phyloP scores from a whole-genome alignment of 352 stramenopile species.

The Globisporangium cylindrosporum region DNA sequence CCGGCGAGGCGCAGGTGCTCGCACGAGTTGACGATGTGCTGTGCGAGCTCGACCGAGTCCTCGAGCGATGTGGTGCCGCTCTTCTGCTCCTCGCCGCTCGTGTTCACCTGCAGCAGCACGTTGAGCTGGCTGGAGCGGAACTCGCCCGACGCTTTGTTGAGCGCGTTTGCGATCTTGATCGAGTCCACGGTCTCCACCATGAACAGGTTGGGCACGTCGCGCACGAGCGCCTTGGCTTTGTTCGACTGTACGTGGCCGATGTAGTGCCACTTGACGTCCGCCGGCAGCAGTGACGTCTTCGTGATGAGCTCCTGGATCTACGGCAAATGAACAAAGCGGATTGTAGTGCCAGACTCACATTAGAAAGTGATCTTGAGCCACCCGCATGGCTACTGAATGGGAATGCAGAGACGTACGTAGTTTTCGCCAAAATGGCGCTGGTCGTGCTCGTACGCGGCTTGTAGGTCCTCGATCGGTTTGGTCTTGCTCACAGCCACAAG shows the following conservation, averaged over 20 bases:
- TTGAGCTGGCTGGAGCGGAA: constrained; percentile 78
- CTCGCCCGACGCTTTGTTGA: constrained; percentile 86
- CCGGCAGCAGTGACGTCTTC: constrained; percentile 88
- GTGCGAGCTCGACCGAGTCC: constrained; percentile 71
- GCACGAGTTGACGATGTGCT: constrained; percentile 91
- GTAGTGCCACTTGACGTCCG: constrained; percentile 96
- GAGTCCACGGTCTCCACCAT: constrained; percentile 96
- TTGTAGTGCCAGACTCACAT: not conserved
- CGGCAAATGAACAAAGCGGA: too few relatives aligned
- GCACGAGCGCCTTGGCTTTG: constrained; percentile 93
- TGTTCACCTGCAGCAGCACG: constrained; percentile 98
- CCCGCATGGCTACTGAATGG: not conserved
- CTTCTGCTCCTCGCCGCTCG: constrained; percentile 97
- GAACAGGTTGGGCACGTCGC: constrained; percentile 91
- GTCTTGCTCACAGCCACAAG: constrained; percentile 95
- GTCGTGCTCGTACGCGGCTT: constrained; percentile 87
- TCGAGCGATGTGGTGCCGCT: constrained; percentile 87
- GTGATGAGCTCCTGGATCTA: constrained; percentile 95
- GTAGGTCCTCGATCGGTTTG: constrained; percentile 88
- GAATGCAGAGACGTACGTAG: constrained; percentile 74
- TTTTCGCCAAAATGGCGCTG: constrained; percentile 98
- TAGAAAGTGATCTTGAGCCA: constrained; percentile 14
- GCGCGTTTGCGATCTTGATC: constrained; percentile 95
- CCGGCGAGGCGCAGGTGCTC: constrained; percentile 91
- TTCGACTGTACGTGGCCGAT: constrained; percentile 99